Percentiles rank a stretch among this genome's conserved stretches.
phyloP scores from a whole-genome alignment of 225 moss, liverwort and hornwort genomes.

The Marchantia polymorpha region DNA sequence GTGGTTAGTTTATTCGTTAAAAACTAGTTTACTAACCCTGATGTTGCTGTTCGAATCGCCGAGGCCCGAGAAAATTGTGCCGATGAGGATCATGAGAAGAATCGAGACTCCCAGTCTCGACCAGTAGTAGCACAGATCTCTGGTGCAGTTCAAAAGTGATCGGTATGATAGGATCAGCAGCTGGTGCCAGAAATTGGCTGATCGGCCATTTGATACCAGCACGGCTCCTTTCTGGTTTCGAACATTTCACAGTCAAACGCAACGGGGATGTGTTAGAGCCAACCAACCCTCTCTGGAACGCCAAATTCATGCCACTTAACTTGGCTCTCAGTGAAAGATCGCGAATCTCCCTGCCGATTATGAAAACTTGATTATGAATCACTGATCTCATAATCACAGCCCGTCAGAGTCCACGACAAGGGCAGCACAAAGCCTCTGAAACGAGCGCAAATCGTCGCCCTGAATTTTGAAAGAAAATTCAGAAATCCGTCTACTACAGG shows the following conservation, averaged over 20 bases:
- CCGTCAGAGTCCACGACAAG: too few species aligned
- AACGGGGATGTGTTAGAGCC: neutral
- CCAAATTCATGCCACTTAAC: too few species aligned
- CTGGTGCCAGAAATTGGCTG: slow-evolving; percentile 35
- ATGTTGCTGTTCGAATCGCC: slow-evolving; percentile 21
- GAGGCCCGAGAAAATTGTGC: slow-evolving; percentile 30
- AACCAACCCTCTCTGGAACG: neutral
- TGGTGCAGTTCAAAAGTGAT: slow-evolving; percentile 37
- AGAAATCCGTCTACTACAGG: too few species aligned
- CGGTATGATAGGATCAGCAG: slow-evolving; percentile 34
- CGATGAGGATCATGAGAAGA: slow-evolving; percentile 35
- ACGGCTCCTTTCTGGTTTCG: slow-evolving; percentile 43
- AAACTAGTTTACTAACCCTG: slow-evolving; percentile 9
- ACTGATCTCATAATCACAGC: too few species aligned
- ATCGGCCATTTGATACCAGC: slow-evolving; percentile 33
- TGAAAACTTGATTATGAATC: too few species aligned
- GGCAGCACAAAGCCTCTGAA: too few species aligned
- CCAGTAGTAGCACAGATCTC: slow-evolving; percentile 41
- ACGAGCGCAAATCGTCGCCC: too few species aligned
- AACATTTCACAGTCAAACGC: slow-evolving; percentile 8
- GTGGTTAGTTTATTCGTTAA: too few species aligned
- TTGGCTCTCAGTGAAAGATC: too few species aligned
- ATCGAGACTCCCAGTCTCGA: slow-evolving; percentile 33
- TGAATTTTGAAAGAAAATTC: too few species aligned
- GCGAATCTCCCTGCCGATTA: too few species aligned